Percentiles rank a stretch among this genome's conserved stretches.
Conservation (phyloP, 2,329 filamentous ascomycete genomes). For the Fusarium napiforme region DNA sequence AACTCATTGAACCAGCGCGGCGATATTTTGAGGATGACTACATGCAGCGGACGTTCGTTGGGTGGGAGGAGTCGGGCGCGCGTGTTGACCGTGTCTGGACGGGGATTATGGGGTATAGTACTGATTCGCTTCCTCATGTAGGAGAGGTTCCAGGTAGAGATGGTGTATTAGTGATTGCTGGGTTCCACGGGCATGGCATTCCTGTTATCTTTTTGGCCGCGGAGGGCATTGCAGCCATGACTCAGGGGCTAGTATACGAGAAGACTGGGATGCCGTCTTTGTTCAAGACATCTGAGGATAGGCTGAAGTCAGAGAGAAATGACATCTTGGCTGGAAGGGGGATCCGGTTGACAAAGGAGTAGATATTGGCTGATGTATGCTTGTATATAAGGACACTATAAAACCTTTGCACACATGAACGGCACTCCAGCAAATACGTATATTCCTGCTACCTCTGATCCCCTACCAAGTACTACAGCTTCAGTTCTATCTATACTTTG, state of each 20-base stretch:
- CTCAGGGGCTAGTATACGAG: background rate
- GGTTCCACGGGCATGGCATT: background rate
- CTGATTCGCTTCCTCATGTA: background rate
- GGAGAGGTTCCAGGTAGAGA: background rate
- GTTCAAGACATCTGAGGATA: background rate
- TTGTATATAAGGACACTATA: background rate
- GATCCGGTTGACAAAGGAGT: background rate
- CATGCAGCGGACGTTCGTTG: background rate
- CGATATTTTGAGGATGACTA: background rate
- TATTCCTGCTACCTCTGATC: background rate
- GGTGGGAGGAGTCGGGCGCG: background rate
- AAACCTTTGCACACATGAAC: no score
- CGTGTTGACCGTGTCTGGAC: background rate
- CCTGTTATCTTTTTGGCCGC: background rate
- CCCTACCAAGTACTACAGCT: accelerated
- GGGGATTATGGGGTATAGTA: background rate
- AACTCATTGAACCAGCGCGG: background rate
- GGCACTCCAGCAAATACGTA: accelerated
- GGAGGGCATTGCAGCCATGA: background rate
- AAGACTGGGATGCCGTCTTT: background rate
- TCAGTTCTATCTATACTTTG: accelerated
- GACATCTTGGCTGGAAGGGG: background rate
- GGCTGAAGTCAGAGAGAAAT: background rate
- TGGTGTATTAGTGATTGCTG: background rate
- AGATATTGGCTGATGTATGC: background rate